Evolutionary conservation across 1,139 yeast species (phyloP).

Genomic region (Scheffersomyces lignicola): DNA sequence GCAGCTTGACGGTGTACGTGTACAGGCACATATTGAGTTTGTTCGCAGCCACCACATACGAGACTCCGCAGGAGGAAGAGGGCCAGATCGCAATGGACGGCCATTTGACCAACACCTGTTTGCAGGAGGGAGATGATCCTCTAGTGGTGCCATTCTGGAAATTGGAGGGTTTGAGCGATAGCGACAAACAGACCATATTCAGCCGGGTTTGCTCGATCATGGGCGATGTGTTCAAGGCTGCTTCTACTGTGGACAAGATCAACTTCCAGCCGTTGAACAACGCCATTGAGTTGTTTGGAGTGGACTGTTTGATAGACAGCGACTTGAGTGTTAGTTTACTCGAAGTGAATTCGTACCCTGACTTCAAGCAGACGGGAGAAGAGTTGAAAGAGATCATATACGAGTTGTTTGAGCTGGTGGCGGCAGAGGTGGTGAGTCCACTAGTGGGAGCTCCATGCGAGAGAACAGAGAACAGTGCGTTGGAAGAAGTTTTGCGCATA

Average conservation of each 20-base stretch:
- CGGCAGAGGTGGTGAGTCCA: slow-evolving; percentile 22
- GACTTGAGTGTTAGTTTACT: slow-evolving; percentile 57
- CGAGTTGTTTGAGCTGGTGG: slow-evolving; percentile 55
- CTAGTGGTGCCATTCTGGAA: slow-evolving; percentile 69
- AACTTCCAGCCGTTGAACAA: slow-evolving; percentile 85
- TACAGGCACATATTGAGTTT: slow-evolving; percentile 76
- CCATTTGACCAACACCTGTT: slow-evolving; percentile 91
- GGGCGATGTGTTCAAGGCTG: slow-evolving; percentile 80
- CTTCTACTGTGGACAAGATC: slow-evolving; percentile 72
- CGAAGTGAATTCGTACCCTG: slow-evolving; percentile 94
- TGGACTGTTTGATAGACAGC: slow-evolving; percentile 76
- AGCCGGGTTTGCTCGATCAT: slow-evolving; percentile 60
- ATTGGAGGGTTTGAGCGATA: slow-evolving; percentile 43
- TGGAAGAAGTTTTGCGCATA: no score
- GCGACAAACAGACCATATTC: slow-evolving; percentile 38
- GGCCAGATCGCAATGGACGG: slow-evolving; percentile 52
- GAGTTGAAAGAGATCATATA: slow-evolving; percentile 65
- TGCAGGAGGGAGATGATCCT: slow-evolving; percentile 56
- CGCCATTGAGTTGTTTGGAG: slow-evolving; percentile 84
- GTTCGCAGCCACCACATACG: slow-evolving; percentile 64
- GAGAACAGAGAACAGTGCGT: no score
- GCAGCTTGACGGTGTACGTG: slow-evolving; percentile 75
- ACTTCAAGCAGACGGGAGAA: slow-evolving; percentile 91
- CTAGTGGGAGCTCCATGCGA: slow-evolving; percentile 11
- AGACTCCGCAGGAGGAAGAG: slow-evolving; percentile 34